phyloP scores from a whole-genome alignment of 495 filamentous ascomycete genomes.

The Xylaria flabelliformis region DNA sequence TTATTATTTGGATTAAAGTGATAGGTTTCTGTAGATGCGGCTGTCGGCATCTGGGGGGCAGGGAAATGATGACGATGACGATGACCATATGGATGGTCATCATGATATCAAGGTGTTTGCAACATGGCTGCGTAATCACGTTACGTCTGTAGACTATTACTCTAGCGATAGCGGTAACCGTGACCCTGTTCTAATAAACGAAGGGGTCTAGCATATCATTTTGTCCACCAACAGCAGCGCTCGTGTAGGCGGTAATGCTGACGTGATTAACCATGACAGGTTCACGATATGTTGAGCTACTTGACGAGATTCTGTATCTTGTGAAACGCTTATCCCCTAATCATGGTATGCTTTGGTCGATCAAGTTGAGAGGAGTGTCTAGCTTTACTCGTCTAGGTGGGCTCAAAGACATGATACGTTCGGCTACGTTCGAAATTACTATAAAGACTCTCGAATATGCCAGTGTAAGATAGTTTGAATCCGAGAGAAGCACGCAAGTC shows the following conservation, averaged over 20 bases:
- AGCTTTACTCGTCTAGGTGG: background rate
- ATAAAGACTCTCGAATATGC: background rate
- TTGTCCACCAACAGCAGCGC: background rate
- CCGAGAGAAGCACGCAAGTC: background rate
- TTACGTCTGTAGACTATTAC: background rate
- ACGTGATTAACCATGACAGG: background rate
- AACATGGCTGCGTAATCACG: background rate
- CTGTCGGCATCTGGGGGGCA: background rate
- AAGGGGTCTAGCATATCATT: background rate
- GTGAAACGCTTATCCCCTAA: background rate
- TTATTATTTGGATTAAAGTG: background rate
- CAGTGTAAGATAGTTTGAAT: background rate
- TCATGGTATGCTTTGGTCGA: background rate
- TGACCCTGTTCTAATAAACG: background rate
- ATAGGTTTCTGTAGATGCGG: background rate
- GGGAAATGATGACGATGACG: background rate
- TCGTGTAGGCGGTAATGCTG: background rate
- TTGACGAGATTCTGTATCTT: background rate
- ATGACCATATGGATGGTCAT: background rate
- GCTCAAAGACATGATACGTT: background rate
- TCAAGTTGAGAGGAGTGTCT: background rate
- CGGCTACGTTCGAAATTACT: background rate
- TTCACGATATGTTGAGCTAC: background rate
- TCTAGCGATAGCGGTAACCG: background rate
- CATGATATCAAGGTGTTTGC: background rate